Conservation (phyloP, 768 basidiomycete species). For the Hericium erinaceus region DNA sequence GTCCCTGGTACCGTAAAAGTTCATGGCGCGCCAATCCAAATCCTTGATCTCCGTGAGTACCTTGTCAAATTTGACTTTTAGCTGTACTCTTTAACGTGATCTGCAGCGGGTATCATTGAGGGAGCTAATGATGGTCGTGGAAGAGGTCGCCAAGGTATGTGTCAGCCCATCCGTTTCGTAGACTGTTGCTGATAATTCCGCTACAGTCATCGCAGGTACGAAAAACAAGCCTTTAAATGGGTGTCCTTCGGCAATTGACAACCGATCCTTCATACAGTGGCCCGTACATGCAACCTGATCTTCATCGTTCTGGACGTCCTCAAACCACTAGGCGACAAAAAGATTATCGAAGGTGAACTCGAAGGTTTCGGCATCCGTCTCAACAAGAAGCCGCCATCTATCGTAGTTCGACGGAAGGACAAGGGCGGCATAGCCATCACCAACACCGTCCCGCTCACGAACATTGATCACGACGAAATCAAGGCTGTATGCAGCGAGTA, state of each 20-base stretch:
- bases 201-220: slow-evolving; percentile 70
- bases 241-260: neutral
- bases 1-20: slow-evolving; percentile 93
- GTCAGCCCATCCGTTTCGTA: neutral
- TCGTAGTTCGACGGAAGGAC: slow-evolving; percentile 78
- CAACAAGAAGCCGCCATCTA: slow-evolving; percentile 89
- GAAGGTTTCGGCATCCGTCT: slow-evolving; percentile 98
- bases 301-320: slow-evolving; percentile 98
- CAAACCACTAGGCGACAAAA: slow-evolving; percentile 95
- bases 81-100: slow-evolving; percentile 10
- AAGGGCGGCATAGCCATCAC: slow-evolving; percentile 92
- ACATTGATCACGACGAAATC: slow-evolving; percentile 93
- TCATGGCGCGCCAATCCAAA: slow-evolving; percentile 94
- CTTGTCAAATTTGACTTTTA: neutral
- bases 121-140: slow-evolving; percentile 95
- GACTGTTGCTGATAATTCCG: slow-evolving; percentile 10
- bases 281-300: slow-evolving; percentile 95
- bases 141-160: slow-evolving; percentile 85
- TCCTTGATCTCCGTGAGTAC: slow-evolving; percentile 76
- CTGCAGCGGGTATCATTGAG: slow-evolving; percentile 89
- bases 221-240: neutral
- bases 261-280: slow-evolving; percentile 44
- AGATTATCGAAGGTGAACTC: slow-evolving; percentile 81
- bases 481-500: slow-evolving; percentile 93
- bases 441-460: slow-evolving; percentile 92